A percentile compares a stretch with the other conserved stretches of the same genome.
These are phyloP conservation scores for Peltaster fructicola DNA, from an alignment of 2,329 filamentous ascomycete species.

Conservation along the genomic window DNA sequence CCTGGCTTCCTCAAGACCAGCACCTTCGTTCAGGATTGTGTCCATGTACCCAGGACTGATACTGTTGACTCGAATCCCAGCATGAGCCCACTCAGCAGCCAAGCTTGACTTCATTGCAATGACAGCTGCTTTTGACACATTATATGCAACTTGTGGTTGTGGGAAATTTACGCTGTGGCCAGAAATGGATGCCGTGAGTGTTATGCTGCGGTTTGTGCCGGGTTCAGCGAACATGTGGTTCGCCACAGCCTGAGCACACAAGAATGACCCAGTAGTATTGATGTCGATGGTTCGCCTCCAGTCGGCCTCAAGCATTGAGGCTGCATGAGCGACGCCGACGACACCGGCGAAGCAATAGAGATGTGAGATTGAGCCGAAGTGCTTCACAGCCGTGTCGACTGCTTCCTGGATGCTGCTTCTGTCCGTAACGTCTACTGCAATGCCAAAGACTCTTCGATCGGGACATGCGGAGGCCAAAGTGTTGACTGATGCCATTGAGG, in stretches of 20 bases:
- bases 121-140: conserved; percentile 52
- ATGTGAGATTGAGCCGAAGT: conserved; percentile 36
- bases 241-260: conserved; percentile 49
- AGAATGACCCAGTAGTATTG: conserved; percentile 53
- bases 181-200: conserved; percentile 50
- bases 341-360: conserved; percentile 52
- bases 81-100: conserved; percentile 54
- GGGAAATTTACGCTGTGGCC: conserved; percentile 54
- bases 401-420: conserved; percentile 28
- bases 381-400: conserved; percentile 22
- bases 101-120: conserved; percentile 45
- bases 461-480: conserved; percentile 38
- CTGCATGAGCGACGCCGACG: conserved; percentile 42
- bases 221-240: conserved; percentile 33
- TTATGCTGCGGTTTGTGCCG: conserved; percentile 31
- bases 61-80: conserved; percentile 54
- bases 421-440: conserved; percentile 42
- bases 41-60: conserved; percentile 64
- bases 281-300: conserved; percentile 51
- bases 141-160: conserved; percentile 55
- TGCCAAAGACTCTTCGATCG: conserved; percentile 29
- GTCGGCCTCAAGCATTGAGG: conserved; percentile 39
- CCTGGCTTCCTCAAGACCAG: conserved; percentile 18
- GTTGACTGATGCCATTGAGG: conserved; percentile 25
- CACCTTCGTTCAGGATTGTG: conserved; percentile 45